phyloP scores from a whole-genome alignment of 495 filamentous ascomycete genomes.

The Hypoxylon fuscum region DNA sequence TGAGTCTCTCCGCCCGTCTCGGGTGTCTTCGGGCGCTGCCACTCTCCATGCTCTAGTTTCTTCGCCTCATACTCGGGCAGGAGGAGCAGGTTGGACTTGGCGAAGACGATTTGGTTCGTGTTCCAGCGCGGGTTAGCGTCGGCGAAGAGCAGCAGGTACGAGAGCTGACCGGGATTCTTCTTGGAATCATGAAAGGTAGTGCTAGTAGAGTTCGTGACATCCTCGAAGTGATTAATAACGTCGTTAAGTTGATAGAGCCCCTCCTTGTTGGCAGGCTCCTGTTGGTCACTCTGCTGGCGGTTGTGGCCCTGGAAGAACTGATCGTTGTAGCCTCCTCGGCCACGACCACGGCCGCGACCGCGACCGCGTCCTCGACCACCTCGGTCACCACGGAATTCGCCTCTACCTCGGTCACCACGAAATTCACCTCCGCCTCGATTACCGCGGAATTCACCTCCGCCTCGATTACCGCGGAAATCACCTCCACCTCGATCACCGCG shows the following conservation, averaged over 20 bases:
- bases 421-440: not conserved
- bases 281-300: constrained; percentile 1
- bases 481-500: not conserved
- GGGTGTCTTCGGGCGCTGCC: constrained; percentile 26
- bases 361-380: constrained; percentile 39
- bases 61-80: constrained; percentile 38
- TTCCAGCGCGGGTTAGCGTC: constrained; percentile 35
- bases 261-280: not conserved
- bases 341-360: constrained; percentile 25
- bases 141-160: constrained; percentile 27
- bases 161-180: constrained; percentile 18
- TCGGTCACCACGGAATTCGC: constrained; percentile 21
- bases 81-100: constrained; percentile 28
- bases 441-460: not conserved
- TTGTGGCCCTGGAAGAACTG: constrained; percentile 26
- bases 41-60: constrained; percentile 39
- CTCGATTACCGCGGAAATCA: not conserved
- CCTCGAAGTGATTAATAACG: constrained; percentile 20
- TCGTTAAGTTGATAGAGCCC: constrained; percentile 15
- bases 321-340: constrained; percentile 39
- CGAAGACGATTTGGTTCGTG: constrained; percentile 38
- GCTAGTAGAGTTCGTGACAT: not conserved
- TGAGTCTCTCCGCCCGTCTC: constrained; percentile 14
- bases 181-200: constrained; percentile 32
- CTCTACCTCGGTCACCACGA: not conserved